Evolutionary conservation across 257 asterid species (phyloP), one percentile per base, ranked within the genome.

Genomic region (Nicotiana obtusifolia): DNA sequence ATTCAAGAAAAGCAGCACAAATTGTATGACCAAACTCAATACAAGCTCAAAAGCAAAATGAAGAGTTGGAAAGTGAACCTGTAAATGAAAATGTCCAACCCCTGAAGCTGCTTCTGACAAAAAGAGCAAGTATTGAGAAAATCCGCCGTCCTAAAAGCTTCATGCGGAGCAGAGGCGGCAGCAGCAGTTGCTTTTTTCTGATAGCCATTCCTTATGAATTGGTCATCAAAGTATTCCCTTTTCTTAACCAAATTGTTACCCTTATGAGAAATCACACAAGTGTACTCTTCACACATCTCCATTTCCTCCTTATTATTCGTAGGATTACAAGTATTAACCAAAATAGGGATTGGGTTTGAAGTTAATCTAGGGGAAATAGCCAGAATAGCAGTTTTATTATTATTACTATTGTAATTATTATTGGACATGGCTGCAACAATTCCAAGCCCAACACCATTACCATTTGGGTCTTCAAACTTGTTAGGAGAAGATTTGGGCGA

Each of bases 61-160:
- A 68, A 68, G n/a, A 37, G 78, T 20, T 5, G 59, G 13, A 69
- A 57, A 20, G 49, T 62, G 53, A 90, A 92, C 98, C 97, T 94
- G 91, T 94, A 94, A 93, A 94, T 91, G 85, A 90, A 94, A 84
- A 94, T 92, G 83, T 94, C 97, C 94, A 94, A 81, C 26, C 98
- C 98, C 61, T 92, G 91, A 85, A 94, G 98, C 92, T 64, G 83
- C 89, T 94, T 94, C 87, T 86, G 71, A 87, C 97, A 94, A 26
- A 91, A 91, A 85, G 86, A 90, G 89, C 98, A 94, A 31, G 93
- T 88, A 77, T 81, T 87, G 67, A 94, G 89, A 89, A 91, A 94
- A 88, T 85, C 90, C 15, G 87, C 86, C 19, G 78, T 66, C 65
- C 14, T 77, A 83, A 86, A 88, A n/a, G 81, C 33, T 26, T 80